phyloP scores from a whole-genome alignment of 768 basidiomycete genomes.

The Trametes cinnabarina region DNA sequence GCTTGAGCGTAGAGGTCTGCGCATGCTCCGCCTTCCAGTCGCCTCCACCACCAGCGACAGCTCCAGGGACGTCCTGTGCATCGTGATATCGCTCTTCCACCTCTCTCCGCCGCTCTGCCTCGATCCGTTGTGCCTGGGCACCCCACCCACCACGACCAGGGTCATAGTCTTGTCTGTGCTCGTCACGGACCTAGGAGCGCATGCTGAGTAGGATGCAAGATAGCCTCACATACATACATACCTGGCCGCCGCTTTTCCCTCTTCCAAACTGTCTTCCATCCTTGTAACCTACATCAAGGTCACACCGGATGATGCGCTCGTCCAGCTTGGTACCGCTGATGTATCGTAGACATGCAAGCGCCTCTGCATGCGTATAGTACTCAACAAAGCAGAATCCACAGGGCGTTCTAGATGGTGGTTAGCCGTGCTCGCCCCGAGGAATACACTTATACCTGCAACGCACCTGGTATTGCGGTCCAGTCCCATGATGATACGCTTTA shows the following conservation, averaged over 20 bases:
- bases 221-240: conserved; percentile 26
- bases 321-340: conserved; percentile 98
- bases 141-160: conserved; percentile 95
- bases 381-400: conserved; percentile 97
- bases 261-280: conserved; percentile 97
- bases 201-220: no score
- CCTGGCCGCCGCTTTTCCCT: conserved; percentile 96
- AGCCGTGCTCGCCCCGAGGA: neutral
- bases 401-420: conserved; percentile 58
- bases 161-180: conserved; percentile 96
- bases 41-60: conserved; percentile 79
- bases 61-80: conserved; percentile 73
- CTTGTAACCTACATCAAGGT: conserved; percentile 93
- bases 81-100: conserved; percentile 87
- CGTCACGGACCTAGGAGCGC: conserved; percentile 69
- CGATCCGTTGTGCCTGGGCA: conserved; percentile 73
- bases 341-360: conserved; percentile 88
- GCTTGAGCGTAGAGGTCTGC: conserved; percentile 50
- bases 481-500: conserved; percentile 94
- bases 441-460: conserved; percentile 20
- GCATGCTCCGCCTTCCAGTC: conserved; percentile 74
- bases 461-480: conserved; percentile 86
- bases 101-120: conserved; percentile 74
- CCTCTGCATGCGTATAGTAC: conserved; percentile 93
- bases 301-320: conserved; percentile 97